phyloP scores from a whole-genome alignment of 2,329 filamentous ascomycete species.

The Ceratocystiopsis brevicomis region DNA sequence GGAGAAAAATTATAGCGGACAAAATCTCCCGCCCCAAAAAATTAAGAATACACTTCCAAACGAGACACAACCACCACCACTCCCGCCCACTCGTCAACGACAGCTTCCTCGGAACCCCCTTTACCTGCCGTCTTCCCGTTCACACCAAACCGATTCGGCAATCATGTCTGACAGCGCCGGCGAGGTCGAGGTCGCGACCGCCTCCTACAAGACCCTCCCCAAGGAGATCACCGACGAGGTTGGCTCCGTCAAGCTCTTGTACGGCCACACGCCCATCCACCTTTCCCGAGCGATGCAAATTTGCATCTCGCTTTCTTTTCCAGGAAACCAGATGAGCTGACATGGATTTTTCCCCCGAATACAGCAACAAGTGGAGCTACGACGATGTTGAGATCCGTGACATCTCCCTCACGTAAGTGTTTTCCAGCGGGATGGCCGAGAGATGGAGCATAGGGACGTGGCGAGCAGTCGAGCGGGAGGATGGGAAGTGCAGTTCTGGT shows the following conservation, averaged over 20 bases:
- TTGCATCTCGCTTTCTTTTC: background rate
- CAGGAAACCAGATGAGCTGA: background rate
- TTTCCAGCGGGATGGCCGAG: background rate
- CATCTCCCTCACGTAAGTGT: constrained; percentile 93
- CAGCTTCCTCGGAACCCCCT: too few species aligned
- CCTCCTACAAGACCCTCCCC: constrained; percentile 61
- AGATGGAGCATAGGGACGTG: too few species aligned
- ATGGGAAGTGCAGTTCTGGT: background rate
- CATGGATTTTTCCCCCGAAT: background rate
- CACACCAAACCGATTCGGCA: background rate
- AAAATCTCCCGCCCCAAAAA: too few species aligned
- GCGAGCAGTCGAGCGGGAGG: too few species aligned
- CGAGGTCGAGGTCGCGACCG: constrained; percentile 81
- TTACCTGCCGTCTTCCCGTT: too few species aligned
- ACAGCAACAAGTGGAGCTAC: constrained; percentile 68
- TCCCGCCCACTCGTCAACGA: too few species aligned
- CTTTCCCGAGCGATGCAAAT: background rate
- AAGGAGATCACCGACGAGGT: constrained; percentile 83
- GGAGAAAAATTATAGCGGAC: too few species aligned
- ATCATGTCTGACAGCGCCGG: constrained; percentile 64
- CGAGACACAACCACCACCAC: too few species aligned
- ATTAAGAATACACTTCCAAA: too few species aligned
- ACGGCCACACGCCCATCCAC: constrained; percentile 1
- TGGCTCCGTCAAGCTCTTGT: constrained; percentile 80
- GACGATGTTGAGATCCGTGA: constrained; percentile 99